These are phyloP conservation scores for Strigomonas galati DNA, from an alignment of 208 protist species.

Conservation along the genomic window DNA sequence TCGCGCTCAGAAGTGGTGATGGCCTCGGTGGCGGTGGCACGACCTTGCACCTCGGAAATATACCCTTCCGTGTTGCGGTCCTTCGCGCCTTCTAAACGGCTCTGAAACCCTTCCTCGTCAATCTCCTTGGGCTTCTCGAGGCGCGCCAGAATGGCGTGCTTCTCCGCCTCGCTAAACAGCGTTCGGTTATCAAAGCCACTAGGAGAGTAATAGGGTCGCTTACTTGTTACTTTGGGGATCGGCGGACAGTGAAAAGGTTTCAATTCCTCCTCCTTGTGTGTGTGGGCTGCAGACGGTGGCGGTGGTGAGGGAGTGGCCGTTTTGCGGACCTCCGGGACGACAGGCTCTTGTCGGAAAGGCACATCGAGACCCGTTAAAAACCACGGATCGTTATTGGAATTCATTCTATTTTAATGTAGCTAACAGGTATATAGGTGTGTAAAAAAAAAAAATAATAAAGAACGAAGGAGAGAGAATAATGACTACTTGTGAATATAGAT, in stretches of 20 bases:
- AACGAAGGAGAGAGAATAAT: background rate
- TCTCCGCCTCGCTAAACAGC: conserved; percentile 53
- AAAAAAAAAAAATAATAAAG: background rate
- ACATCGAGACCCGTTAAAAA: conserved; percentile 31
- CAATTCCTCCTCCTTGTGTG: conserved; percentile 9
- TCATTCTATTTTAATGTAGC: background rate
- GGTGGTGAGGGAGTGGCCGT: background rate
- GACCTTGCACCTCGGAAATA: conserved; percentile 30
- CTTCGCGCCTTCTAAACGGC: conserved; percentile 30
- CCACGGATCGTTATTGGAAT: background rate
- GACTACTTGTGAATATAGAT: background rate
- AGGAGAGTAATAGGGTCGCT: conserved; percentile 32
- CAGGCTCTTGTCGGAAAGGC: background rate
- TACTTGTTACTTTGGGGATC: conserved; percentile 18
- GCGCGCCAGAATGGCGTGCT: conserved; percentile 46
- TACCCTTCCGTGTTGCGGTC: conserved; percentile 44
- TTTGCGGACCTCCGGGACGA: background rate
- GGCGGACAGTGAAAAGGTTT: conserved; percentile 50
- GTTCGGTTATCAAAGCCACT: conserved; percentile 11
- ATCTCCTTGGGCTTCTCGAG: conserved; percentile 33
- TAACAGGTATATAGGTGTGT: too few relatives aligned
- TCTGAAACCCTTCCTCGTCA: conserved; percentile 50
- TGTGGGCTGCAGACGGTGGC: background rate
- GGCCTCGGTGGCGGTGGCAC: conserved; percentile 19
- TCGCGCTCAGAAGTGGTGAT: conserved; percentile 1